A percentile compares a stretch with the other conserved stretches of the same genome.
Evolutionary conservation across 2,329 filamentous ascomycete species (phyloP).

Genomic region (Penicillium occitanis): DNA sequence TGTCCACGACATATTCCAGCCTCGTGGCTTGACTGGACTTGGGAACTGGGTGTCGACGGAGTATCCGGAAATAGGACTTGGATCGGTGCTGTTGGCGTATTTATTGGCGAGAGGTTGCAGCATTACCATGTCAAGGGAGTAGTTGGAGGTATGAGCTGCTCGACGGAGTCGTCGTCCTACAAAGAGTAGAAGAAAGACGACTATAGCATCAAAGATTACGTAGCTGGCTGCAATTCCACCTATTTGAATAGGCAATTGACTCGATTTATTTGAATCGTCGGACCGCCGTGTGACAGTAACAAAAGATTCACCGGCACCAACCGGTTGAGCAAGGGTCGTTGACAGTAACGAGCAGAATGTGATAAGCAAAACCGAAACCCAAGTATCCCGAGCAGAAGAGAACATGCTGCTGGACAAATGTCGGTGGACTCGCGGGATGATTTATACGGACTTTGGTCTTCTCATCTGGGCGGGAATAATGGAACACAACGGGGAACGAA

Average conservation of each 20-base stretch:
- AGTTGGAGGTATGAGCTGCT: conserved; percentile 53
- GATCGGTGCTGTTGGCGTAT: conserved; percentile 31
- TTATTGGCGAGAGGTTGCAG: conserved; percentile 44
- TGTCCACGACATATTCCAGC: conserved; percentile 42
- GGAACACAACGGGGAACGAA: background rate
- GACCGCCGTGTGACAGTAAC: background rate
- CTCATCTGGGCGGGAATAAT: conserved; percentile 13
- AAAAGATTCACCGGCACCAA: background rate
- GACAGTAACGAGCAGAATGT: background rate
- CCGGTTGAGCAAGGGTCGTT: background rate
- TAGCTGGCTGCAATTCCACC: conserved; percentile 82
- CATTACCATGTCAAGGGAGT: conserved; percentile 57
- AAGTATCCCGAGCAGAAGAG: background rate
- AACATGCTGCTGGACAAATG: conserved; percentile 17
- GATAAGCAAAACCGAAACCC: conserved; percentile 1
- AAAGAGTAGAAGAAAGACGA: conserved; percentile 65
- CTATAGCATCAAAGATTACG: conserved; percentile 71
- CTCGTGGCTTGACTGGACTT: conserved; percentile 39
- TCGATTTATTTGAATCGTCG: conserved; percentile 49
- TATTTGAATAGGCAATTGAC: conserved; percentile 71
- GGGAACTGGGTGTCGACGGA: conserved; percentile 30
- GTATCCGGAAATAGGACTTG: conserved; percentile 37
- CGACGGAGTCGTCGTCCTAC: conserved; percentile 59
- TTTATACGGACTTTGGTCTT: conserved; percentile 9
- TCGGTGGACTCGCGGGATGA: conserved; percentile 7